phyloP scores from a whole-genome alignment of 2,329 filamentous ascomycete genomes.

The Didymosphaeria variabile region DNA sequence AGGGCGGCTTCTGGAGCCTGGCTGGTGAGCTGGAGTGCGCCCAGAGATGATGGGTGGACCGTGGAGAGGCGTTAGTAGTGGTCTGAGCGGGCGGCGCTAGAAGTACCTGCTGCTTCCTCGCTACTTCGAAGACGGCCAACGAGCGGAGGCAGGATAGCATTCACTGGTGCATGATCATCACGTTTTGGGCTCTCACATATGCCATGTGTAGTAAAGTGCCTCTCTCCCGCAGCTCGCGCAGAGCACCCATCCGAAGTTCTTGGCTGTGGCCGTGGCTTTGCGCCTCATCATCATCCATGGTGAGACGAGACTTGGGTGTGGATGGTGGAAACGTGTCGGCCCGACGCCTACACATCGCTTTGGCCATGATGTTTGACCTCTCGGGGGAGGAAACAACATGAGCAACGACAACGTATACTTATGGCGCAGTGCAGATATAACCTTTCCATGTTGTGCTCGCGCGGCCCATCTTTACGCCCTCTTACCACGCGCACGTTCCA shows the following conservation, averaged over 20 bases:
- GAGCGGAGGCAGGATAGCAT: no score
- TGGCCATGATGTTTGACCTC: not conserved
- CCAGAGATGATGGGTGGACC: slow-evolving; percentile 7
- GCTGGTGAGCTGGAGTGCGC: slow-evolving; percentile 7
- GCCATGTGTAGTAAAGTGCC: no score
- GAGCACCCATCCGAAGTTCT: not conserved
- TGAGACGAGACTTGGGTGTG: slow-evolving; percentile 12
- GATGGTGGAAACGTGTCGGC: not conserved
- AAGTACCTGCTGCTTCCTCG: not conserved
- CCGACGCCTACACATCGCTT: not conserved
- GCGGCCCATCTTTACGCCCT: slow-evolving; percentile 3
- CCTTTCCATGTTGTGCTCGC: not conserved
- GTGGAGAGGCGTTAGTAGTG: slow-evolving; percentile 9
- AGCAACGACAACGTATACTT: not conserved
- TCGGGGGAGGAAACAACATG: not conserved
- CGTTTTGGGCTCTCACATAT: no score
- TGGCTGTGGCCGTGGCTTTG: slow-evolving; percentile 2
- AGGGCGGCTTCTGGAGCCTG: slow-evolving; percentile 5
- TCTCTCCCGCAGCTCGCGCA: no score
- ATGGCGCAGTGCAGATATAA: not conserved
- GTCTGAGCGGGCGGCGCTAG: slow-evolving; percentile 4
- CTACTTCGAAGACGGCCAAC: not conserved
- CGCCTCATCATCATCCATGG: slow-evolving; percentile 1
- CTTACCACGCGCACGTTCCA: slow-evolving; percentile 4
- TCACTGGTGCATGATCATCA: not conserved